Conservation (phyloP, 2,329 filamentous ascomycete genomes). For the Tolypocladium guangdongense region DNA sequence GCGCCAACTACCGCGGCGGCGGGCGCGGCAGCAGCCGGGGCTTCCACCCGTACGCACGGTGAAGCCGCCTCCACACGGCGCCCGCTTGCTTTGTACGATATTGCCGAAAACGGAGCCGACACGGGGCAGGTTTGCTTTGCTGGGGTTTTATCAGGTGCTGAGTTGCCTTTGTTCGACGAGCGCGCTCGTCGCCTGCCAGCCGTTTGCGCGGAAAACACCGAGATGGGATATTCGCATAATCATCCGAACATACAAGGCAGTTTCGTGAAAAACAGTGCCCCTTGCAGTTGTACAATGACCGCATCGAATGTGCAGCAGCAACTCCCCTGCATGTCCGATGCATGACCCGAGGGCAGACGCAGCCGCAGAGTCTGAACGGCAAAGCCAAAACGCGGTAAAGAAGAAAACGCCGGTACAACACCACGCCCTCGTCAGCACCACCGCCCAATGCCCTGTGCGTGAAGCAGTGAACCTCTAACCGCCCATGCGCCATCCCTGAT, state of each 20-base stretch:
- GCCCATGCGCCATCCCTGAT: neutral
- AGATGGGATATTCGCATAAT: too few species aligned
- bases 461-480: neutral
- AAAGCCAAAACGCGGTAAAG: neutral
- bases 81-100: neutral
- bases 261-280: neutral
- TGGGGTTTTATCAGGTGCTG: neutral
- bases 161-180: neutral
- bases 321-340: too few species aligned
- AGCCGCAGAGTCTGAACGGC: neutral
- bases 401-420: neutral
- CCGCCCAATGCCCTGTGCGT: neutral
- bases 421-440: neutral
- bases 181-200: neutral
- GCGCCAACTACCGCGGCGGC: slow-evolving; percentile 87
- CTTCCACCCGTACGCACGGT: slow-evolving; percentile 63
- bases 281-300: neutral
- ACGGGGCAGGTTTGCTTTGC: neutral
- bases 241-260: neutral
- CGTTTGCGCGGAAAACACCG: too few species aligned
- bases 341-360: neutral
- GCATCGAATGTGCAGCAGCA: neutral
- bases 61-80: neutral
- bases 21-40: slow-evolving; percentile 65
- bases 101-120: neutral